phyloP scores from a whole-genome alignment of 2,329 filamentous ascomycete genomes.

The Fragosphaeria purpurea region DNA sequence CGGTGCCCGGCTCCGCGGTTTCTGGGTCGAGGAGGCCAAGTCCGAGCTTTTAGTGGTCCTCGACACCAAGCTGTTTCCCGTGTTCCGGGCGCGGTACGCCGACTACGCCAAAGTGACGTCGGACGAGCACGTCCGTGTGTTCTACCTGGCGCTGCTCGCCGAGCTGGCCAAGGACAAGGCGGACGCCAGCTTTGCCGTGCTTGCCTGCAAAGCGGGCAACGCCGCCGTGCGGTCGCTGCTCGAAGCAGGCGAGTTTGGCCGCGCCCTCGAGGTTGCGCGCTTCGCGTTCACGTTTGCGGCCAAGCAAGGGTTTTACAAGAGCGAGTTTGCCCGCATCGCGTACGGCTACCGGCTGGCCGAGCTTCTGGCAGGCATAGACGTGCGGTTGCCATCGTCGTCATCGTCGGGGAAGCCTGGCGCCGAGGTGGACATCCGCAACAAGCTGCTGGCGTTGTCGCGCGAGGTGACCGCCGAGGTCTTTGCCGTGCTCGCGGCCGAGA shows the following conservation, averaged over 20 bases:
- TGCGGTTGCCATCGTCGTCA: constrained; percentile 24
- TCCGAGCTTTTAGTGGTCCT: constrained; percentile 22
- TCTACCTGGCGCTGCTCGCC: constrained; percentile 30
- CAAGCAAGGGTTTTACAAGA: constrained; percentile 30
- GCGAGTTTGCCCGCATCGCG: constrained; percentile 24
- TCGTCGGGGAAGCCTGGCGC: not conserved
- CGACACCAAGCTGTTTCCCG: constrained; percentile 27
- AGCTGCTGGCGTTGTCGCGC: constrained; percentile 27
- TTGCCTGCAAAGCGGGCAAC: constrained; percentile 29
- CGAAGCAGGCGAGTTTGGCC: constrained; percentile 26
- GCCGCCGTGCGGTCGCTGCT: constrained; percentile 24
- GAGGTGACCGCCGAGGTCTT: constrained; percentile 32
- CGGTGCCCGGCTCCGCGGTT: constrained; percentile 27
- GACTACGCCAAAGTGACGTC: constrained; percentile 15
- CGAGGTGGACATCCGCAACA: constrained; percentile 18
- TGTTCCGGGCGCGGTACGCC: constrained; percentile 27
- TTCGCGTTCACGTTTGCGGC: constrained; percentile 32
- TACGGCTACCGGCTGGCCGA: constrained; percentile 36
- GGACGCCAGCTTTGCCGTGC: constrained; percentile 22
- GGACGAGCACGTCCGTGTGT: constrained; percentile 24
- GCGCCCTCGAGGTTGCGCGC: constrained; percentile 32
- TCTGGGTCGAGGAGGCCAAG: constrained; percentile 21
- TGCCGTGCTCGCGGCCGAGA: constrained; percentile 27
- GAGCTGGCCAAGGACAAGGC: constrained; percentile 26
- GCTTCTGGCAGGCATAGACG: constrained; percentile 31